Conservation (phyloP, 1,284 basidiomycete species). For the Marasmius oreades region DNA sequence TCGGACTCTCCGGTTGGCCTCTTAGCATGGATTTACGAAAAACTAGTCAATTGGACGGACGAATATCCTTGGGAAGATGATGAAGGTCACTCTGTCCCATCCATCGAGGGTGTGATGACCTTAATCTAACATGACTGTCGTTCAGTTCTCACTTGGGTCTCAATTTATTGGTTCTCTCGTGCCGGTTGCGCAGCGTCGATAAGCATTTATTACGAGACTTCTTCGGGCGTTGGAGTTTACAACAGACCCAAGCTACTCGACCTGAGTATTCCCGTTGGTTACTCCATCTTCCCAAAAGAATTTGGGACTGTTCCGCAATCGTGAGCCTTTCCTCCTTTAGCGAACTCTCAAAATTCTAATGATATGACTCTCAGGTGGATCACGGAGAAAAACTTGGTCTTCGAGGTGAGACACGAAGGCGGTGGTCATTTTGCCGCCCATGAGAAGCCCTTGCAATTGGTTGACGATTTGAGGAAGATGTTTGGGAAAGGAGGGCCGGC, state of each 20-base stretch:
- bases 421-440: conserved; percentile 22
- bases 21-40: conserved; percentile 57
- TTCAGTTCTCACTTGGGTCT: conserved; percentile 44
- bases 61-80: conserved; percentile 49
- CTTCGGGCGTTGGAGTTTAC: neutral
- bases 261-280: conserved; percentile 13
- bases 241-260: neutral
- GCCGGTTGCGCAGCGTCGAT: conserved; percentile 40
- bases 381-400: conserved; percentile 14
- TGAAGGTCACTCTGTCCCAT: conserved; percentile 32
- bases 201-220: conserved; percentile 38
- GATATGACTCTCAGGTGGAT: conserved; percentile 7
- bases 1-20: conserved; percentile 52
- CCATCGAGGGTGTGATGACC: conserved; percentile 15
- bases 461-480: conserved; percentile 18
- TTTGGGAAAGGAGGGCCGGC: conserved; percentile 19
- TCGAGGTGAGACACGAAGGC: conserved; percentile 11
- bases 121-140: neutral
- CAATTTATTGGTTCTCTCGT: conserved; percentile 46
- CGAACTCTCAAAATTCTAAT: neutral
- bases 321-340: neutral
- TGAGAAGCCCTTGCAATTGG: conserved; percentile 17
- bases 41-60: conserved; percentile 46
- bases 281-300: conserved; percentile 14
- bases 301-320: conserved; percentile 2